Conservation (phyloP, 306 rosid genomes). For the Quillaja saponaria region DNA sequence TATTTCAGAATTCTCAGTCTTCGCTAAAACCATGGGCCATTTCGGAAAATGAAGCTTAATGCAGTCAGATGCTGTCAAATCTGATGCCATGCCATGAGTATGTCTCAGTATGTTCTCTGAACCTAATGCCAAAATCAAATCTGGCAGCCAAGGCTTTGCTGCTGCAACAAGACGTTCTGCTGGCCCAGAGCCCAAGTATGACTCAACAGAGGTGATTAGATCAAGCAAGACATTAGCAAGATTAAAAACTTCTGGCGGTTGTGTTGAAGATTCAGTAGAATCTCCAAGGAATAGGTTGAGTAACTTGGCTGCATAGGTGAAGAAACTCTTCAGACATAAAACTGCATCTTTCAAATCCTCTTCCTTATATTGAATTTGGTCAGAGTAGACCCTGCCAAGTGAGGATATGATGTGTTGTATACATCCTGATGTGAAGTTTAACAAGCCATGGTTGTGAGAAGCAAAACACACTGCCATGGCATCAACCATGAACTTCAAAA, state of each 20-base stretch:
- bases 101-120: conserved; percentile 43
- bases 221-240: conserved; percentile 75
- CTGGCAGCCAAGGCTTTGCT: conserved; percentile 86
- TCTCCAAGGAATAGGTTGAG: conserved; percentile 48
- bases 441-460: conserved; percentile 48
- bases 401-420: conserved; percentile 36
- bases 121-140: conserved; percentile 74
- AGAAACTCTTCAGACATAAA: conserved; percentile 65
- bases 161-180: conserved; percentile 65
- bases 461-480: conserved; percentile 50
- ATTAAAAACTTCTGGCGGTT: conserved; percentile 40
- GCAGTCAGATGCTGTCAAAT: conserved; percentile 34
- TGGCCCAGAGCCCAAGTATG: conserved; percentile 54
- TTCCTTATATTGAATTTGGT: conserved; percentile 50
- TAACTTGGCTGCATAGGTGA: conserved; percentile 77
- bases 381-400: conserved; percentile 37
- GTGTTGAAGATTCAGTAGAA: conserved; percentile 45
- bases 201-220: conserved; percentile 56
- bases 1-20: conserved; percentile 45
- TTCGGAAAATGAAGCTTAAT: conserved; percentile 54
- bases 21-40: conserved; percentile 64
- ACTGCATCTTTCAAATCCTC: conserved; percentile 51
- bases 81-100: conserved; percentile 29
- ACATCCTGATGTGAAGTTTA: conserved; percentile 61
- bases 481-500: conserved; percentile 74